Base-by-base conservation (phyloP, 345 rosid genomes). In the Kernera saxatilis region DNA sequence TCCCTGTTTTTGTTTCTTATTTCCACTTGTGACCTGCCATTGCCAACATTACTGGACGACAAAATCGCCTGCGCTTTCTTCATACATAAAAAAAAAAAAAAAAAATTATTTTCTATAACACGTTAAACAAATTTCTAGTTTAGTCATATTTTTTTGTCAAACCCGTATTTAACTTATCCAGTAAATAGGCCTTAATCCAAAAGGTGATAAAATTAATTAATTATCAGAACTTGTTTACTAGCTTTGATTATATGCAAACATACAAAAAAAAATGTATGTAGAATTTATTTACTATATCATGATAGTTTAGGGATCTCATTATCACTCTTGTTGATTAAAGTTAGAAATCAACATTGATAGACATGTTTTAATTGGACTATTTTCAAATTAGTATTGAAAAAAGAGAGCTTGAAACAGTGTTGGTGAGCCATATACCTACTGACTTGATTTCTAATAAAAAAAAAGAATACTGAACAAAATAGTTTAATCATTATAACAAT, bases 1-100 rank as follows among this genome's bases (percentile, higher is more conserved):
- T 69, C 79, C 79, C 59, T 40, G 43, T n/a, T 53, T 45, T 61
- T 74, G 79, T 75, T 55, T 75, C 74, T 75, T 75, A 44, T 54
- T 29, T 61, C 79, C 74, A 75, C 79, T 75, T 62, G 79, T 75
- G 74, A 54, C 53, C 48, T 67, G 46, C 56, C 30, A 21, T 67
- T 50, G 70, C 79, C 65, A 67, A 75, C 68, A 44, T 68, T 52
- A 67, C 74, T 59, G 48, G 64, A 67, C 70, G 70, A 75, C 79
- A 75, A 69, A 32, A 12, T 29, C 51, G 56, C 45, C 36, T 60
- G 49, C 33, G 2, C 45, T 75, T 69, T 61, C 58, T 62, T 68
- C 43, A 22, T 39, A 44, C 56, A 58, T 8, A 3, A 7, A 27
- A 37, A 36, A 51, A 14, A n/a, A n/a, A n/a, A n/a, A n/a, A n/a